phyloP scores from a whole-genome alignment of 306 rosid genomes.

The Begonia peltatifolia region DNA sequence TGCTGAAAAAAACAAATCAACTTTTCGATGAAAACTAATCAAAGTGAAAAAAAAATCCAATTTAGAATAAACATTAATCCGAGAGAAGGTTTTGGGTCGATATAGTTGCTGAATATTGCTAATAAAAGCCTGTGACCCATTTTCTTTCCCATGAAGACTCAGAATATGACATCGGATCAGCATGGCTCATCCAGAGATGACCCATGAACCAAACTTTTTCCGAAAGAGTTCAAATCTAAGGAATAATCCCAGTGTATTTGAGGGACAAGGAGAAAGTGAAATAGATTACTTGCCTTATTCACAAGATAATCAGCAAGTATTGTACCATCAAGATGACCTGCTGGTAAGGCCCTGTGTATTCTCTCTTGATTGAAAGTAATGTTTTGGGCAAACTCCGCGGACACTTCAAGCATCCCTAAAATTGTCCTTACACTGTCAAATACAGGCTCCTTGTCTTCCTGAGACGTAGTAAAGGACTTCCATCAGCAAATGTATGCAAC shows the following conservation, averaged over 20 bases:
- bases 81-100: not conserved
- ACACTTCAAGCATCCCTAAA: constrained; percentile 93
- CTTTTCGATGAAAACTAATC: too few species aligned
- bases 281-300: constrained; percentile 43
- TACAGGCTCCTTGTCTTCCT: constrained; percentile 96
- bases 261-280: too few species aligned
- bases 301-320: constrained; percentile 98
- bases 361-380: constrained; percentile 63
- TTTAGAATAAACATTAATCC: not conserved
- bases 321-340: constrained; percentile 96
- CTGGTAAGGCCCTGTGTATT: constrained; percentile 76
- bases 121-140: too few species aligned
- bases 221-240: not conserved
- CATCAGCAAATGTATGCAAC: not conserved
- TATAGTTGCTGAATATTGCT: too few species aligned
- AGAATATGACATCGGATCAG: too few species aligned
- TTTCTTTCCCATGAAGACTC: too few species aligned
- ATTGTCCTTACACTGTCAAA: constrained; percentile 90
- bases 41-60: too few species aligned
- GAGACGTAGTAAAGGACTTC: constrained; percentile 10
- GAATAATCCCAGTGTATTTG: not conserved
- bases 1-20: constrained; percentile 14
- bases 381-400: constrained; percentile 80
- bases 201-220: not conserved
- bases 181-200: too few species aligned